Evolutionary conservation across 1,284 basidiomycete species (phyloP).

Genomic region (Apiotrichum gamsii): DNA sequence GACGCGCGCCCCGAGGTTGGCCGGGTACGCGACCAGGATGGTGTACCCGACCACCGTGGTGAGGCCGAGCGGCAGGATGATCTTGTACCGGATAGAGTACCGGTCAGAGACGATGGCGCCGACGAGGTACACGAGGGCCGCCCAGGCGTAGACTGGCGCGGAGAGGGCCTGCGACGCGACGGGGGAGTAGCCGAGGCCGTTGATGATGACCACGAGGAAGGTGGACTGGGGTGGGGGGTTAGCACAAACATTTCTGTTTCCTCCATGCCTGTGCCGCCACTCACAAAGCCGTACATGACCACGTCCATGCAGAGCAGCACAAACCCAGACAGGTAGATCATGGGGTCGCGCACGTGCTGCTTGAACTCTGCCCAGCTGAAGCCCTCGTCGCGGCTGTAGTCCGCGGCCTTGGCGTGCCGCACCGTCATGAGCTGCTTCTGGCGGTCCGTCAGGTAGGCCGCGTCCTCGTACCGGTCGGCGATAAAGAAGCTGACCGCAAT

Average conservation of each 20-base stretch:
- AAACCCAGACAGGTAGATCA: conserved; percentile 12
- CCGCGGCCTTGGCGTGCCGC: conserved; percentile 1
- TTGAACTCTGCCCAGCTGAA: conserved; percentile 10
- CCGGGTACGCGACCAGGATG: conserved; percentile 16
- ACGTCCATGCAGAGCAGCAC: conserved; percentile 29
- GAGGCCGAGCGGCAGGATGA: conserved; percentile 6
- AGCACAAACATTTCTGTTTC: no score
- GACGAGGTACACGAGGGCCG: conserved; percentile 15
- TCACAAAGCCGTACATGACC: conserved; percentile 18
- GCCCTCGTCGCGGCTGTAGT: conserved; percentile 7
- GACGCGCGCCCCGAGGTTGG: conserved; percentile 15
- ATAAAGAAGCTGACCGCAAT: conserved; percentile 4
- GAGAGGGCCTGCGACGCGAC: conserved; percentile 21
- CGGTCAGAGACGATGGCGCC: conserved; percentile 10
- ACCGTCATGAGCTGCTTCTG: conserved; percentile 1
- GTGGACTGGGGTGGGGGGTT: conserved; percentile 11
- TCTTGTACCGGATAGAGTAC: conserved; percentile 6
- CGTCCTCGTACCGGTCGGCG: conserved; percentile 5
- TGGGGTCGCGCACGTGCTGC: conserved; percentile 6
- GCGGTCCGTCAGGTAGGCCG: conserved; percentile 6
- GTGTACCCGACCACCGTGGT: conserved; percentile 16
- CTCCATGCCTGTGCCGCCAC: not conserved
- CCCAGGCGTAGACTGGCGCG: conserved; percentile 18
- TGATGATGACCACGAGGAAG: conserved; percentile 23
- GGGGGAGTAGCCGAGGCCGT: conserved; percentile 9